These are phyloP conservation scores for Biscogniauxia sp. DNA, from an alignment of 2,329 filamentous ascomycete genomes.

Conservation along the genomic window DNA sequence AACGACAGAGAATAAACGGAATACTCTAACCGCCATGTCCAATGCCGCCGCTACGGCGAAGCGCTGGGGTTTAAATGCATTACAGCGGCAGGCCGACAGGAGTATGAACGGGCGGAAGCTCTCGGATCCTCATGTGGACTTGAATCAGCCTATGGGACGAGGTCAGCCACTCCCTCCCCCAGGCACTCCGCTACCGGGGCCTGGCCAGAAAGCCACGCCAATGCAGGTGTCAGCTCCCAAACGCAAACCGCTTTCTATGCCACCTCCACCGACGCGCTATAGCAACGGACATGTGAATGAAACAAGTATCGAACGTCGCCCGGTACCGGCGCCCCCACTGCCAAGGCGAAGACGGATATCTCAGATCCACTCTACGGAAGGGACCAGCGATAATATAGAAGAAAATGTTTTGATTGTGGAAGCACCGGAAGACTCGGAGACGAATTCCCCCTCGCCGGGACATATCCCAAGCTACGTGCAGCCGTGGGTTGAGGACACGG, in stretches of 20 bases:
- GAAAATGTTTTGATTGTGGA: slow-evolving; percentile 33
- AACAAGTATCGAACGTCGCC: slow-evolving; percentile 26
- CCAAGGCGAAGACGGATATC: slow-evolving; percentile 32
- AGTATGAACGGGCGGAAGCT: slow-evolving; percentile 29
- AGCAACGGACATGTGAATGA: slow-evolving; percentile 22
- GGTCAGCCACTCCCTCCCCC: slow-evolving; percentile 34
- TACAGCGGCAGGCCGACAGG: slow-evolving; percentile 30
- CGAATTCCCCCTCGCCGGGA: slow-evolving; percentile 24
- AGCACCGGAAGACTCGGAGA: slow-evolving; percentile 32
- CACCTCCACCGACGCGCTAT: slow-evolving; percentile 21
- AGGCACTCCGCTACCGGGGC: slow-evolving; percentile 32
- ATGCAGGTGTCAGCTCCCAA: slow-evolving; percentile 28
- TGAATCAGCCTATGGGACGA: slow-evolving; percentile 35
- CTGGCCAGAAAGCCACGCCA: slow-evolving; percentile 27
- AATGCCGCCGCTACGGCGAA: slow-evolving; percentile 34
- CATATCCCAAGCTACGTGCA: slow-evolving; percentile 19
- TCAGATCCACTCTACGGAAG: slow-evolving; percentile 20
- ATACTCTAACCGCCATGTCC: slow-evolving; percentile 31
- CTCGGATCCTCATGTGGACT: slow-evolving; percentile 31
- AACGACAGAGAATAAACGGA: slow-evolving; percentile 26
- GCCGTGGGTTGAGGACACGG: slow-evolving; percentile 31
- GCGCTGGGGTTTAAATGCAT: slow-evolving; percentile 33
- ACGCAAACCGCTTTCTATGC: slow-evolving; percentile 27
- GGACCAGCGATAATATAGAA: slow-evolving; percentile 19
- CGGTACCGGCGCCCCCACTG: slow-evolving; percentile 27